Conservation (phyloP, 805 yeast species). For the Kodamaea kaohsiungensis region DNA sequence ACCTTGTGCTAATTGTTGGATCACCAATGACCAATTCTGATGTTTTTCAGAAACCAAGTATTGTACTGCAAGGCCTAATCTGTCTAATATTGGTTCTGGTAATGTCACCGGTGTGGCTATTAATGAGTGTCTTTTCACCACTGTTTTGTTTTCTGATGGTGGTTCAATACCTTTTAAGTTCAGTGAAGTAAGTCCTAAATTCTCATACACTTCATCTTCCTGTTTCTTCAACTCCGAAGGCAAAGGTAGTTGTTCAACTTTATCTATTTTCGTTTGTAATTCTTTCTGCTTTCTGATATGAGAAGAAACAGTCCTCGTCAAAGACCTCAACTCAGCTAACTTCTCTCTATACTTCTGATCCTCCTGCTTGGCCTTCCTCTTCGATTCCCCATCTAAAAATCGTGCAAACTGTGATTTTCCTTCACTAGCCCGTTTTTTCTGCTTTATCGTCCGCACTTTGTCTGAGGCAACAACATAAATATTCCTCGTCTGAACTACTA, state of each 20-base stretch:
- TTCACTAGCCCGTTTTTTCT: slow-evolving; percentile 1
- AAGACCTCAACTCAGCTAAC: slow-evolving; percentile 26
- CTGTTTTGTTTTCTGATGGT: slow-evolving; percentile 9
- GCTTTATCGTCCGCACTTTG: slow-evolving; percentile 1
- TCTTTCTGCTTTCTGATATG: slow-evolving; percentile 22
- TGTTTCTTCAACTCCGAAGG: slow-evolving; percentile 16
- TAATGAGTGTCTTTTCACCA: slow-evolving; percentile 16
- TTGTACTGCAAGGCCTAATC: slow-evolving; percentile 41
- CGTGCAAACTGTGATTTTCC: slow-evolving; percentile 5
- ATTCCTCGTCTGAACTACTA: background rate
- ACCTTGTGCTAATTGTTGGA: slow-evolving; percentile 34
- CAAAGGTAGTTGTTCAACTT: slow-evolving; percentile 15
- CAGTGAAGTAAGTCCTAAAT: background rate
- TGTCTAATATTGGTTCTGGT: slow-evolving; percentile 37
- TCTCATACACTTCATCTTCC: background rate
- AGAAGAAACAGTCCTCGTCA: slow-evolving; percentile 31
- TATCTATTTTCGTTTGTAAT: slow-evolving; percentile 14
- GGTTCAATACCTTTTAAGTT: background rate
- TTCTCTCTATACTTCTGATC: slow-evolving; percentile 25
- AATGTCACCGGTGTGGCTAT: slow-evolving; percentile 24
- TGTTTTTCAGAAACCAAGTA: slow-evolving; percentile 38
- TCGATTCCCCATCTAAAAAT: slow-evolving; percentile 21
- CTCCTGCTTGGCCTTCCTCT: slow-evolving; percentile 18
- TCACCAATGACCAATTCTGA: slow-evolving; percentile 51
- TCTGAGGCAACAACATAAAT: slow-evolving; percentile 6